Conservation (phyloP, 2,329 filamentous ascomycete species). For the Grosmannia clavigera region DNA sequence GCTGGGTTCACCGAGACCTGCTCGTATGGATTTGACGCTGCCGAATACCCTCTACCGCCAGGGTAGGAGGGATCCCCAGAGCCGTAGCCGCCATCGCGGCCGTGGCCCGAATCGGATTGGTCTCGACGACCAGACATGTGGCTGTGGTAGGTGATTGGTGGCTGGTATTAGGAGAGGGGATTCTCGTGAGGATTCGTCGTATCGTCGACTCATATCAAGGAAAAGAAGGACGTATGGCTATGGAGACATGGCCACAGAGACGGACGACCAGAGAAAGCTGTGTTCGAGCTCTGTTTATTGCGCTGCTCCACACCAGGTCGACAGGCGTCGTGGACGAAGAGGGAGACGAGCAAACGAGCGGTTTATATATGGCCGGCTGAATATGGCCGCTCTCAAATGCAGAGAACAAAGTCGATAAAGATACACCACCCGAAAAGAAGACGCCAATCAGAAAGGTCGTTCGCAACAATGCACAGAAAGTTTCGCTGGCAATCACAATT, state of each 20-base stretch:
- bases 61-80: background rate
- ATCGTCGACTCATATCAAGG: constrained; percentile 52
- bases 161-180: background rate
- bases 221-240: background rate
- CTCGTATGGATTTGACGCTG: constrained; percentile 2
- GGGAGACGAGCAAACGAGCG: background rate
- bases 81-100: constrained; percentile 2
- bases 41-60: background rate
- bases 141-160: background rate
- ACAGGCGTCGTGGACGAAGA: background rate
- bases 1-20: constrained; percentile 15
- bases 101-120: constrained; percentile 4
- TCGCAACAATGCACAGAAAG: background rate
- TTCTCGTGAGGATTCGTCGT: constrained; percentile 26
- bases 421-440: background rate
- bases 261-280: background rate
- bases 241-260: background rate
- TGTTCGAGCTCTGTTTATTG: background rate
- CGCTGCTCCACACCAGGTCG: background rate
- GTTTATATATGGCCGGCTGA: background rate
- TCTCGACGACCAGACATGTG: constrained; percentile 23
- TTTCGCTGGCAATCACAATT: background rate
- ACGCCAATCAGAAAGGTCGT: background rate
- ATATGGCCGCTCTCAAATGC: background rate
- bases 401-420: background rate